These are phyloP conservation scores for Fusarium hainanense DNA, from an alignment of 2,329 filamentous ascomycete species.

Conservation along the genomic window DNA sequence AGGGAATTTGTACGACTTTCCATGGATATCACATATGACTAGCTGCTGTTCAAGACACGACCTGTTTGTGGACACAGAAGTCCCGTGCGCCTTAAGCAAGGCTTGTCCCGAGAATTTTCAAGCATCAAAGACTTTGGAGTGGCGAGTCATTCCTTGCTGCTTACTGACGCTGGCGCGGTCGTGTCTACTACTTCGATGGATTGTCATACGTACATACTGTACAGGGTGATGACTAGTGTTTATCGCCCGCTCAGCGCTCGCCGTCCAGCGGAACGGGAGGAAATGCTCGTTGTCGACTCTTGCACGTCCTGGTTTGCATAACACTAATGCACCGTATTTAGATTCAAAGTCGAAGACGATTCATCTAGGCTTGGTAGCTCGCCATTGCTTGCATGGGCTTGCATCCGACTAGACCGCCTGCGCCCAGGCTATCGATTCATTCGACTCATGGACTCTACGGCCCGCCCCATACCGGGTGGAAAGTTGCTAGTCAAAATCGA, in stretches of 20 bases:
- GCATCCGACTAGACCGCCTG: conserved; percentile 69
- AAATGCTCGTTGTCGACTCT: conserved; percentile 11
- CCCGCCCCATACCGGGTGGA: conserved; percentile 57
- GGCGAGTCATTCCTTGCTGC: background rate
- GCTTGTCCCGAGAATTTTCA: background rate
- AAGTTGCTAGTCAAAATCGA: conserved; percentile 65
- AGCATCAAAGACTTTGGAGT: background rate
- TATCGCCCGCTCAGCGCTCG: background rate
- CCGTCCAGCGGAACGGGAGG: background rate
- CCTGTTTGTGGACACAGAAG: conserved; percentile 1
- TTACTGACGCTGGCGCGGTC: background rate
- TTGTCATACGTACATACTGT: background rate
- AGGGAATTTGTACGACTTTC: conserved; percentile 1
- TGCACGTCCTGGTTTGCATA: conserved; percentile 17
- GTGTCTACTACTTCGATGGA: background rate
- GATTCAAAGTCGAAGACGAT: conserved; percentile 66
- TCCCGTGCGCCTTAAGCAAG: conserved; percentile 7
- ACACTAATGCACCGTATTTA: conserved; percentile 46
- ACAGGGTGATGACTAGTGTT: background rate
- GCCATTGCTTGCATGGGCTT: conserved; percentile 64
- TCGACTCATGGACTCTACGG: conserved; percentile 59
- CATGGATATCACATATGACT: conserved; percentile 14
- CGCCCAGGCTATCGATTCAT: conserved; percentile 66
- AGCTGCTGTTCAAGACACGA: conserved; percentile 13
- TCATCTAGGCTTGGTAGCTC: conserved; percentile 52